Evolutionary conservation across 164 flowering plant species (phyloP), one percentile per base, ranked within the genome.

Genomic region (Piper betle): DNA sequence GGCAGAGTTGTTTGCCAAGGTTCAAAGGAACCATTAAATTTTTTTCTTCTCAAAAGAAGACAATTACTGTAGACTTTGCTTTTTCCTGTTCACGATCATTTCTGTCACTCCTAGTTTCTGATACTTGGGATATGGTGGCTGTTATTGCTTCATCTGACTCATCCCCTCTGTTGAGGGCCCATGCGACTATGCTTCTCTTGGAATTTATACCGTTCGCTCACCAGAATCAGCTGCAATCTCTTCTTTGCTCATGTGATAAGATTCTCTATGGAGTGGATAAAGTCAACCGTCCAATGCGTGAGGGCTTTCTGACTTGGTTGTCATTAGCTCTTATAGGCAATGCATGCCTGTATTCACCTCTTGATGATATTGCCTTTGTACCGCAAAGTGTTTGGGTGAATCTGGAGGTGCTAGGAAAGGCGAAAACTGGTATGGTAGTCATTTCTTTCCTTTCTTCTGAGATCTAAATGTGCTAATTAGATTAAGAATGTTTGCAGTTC

Each of bases 81-180:
- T 15, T 46, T 55, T 67, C 80, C 54, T 63, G 72, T 62, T 66
- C 83, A 25, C 85, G 81, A 73, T 53, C 74, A 2, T 59, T 86
- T 66, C 57, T 83, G 4, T 71, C 80, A 39, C 64, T 63, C 69
- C 60, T 91, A 60, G 88, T 91, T 55, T 73, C 82, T 17, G 73
- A 69, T 62, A 84, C 93, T 52, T 91, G 97, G 97, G 89, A 91
- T 77, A 77, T 63, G 64, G 86, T 87, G 55, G 78, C 69, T 43
- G 61, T 73, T 48, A 18, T 84, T 63, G 91, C 88, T 53, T 77
- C 96, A 66, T 79, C 88, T 54, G 93, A 86, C 71, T 37, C 77
- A 60, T 82, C 87, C 60, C 57, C 80, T 57, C 75, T 67, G 57
- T 64, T 91, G 67, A 77, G 84, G 71, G 74, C 77, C 67, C 77